phyloP scores from a whole-genome alignment of 129 eudicot species.

The Helianthus annuus region DNA sequence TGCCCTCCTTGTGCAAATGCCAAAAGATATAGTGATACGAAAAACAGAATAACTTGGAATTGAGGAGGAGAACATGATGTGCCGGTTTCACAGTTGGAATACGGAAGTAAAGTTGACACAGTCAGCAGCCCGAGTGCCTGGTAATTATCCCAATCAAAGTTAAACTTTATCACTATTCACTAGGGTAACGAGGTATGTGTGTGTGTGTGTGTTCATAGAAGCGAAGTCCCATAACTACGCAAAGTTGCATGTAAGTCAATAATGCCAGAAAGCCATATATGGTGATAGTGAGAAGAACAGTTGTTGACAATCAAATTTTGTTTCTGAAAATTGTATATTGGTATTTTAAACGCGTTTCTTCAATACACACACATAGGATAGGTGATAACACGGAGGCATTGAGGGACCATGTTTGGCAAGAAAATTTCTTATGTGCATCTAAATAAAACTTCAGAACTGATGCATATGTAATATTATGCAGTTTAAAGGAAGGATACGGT shows the following conservation, averaged over 20 bases:
- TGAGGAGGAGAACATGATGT: slow-evolving; percentile 35
- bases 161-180: slow-evolving; percentile 4
- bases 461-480: background rate
- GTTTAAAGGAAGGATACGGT: background rate
- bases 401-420: background rate
- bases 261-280: background rate
- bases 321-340: background rate
- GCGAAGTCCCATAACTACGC: background rate
- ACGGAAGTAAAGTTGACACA: slow-evolving; percentile 38
- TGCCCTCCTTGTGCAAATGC: slow-evolving; percentile 64
- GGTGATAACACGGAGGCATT: background rate
- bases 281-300: background rate
- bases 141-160: slow-evolving; percentile 22
- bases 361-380: background rate
- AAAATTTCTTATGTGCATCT: background rate
- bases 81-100: slow-evolving; percentile 29
- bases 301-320: background rate
- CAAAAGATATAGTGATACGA: slow-evolving; percentile 53
- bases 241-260: slow-evolving; percentile 9
- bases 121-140: slow-evolving; percentile 48
- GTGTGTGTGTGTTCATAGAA: background rate
- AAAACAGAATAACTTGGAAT: slow-evolving; percentile 41
- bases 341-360: background rate
- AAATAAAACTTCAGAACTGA: background rate
- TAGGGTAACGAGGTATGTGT: background rate